Evolutionary conservation across 306 rosid species (phyloP).

Genomic region (Cucurbita maxima): DNA sequence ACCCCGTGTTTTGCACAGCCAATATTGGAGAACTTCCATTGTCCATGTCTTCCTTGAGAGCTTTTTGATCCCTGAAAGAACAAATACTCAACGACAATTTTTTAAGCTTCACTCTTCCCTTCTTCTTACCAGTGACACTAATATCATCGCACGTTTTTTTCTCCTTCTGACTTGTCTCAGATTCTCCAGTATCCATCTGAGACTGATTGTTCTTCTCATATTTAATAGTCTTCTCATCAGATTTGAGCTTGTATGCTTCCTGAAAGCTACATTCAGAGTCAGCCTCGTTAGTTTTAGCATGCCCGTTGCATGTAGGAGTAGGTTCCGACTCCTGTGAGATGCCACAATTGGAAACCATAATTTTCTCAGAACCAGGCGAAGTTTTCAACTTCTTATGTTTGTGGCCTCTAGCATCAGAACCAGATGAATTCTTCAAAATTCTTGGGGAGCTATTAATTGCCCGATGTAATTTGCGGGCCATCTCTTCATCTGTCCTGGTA

Average conservation of each 20-base stretch:
- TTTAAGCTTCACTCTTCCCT: constrained; percentile 83
- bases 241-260: constrained; percentile 44
- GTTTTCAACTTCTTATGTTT: constrained; percentile 53
- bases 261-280: constrained; percentile 34
- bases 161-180: constrained; percentile 56
- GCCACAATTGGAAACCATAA: constrained; percentile 34
- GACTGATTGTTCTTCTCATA: constrained; percentile 31
- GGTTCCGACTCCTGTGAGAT: constrained; percentile 28
- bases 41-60: constrained; percentile 44
- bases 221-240: constrained; percentile 30
- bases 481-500: constrained; percentile 69
- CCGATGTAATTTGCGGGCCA: constrained; percentile 77
- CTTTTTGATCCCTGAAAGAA: constrained; percentile 43
- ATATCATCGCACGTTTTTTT: constrained; percentile 34
- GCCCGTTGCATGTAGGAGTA: constrained; percentile 39
- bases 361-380: constrained; percentile 37
- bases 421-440: constrained; percentile 53
- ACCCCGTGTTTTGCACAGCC: constrained; percentile 32
- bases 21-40: constrained; percentile 22
- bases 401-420: constrained; percentile 44
- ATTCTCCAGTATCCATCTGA: constrained; percentile 40
- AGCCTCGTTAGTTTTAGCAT: constrained; percentile 25
- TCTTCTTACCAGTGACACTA: constrained; percentile 50
- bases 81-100: constrained; percentile 74
- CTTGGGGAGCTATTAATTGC: constrained; percentile 92